These are phyloP conservation scores for Acrodontium crateriforme DNA, from an alignment of 2,329 filamentous ascomycete genomes.

Conservation along the genomic window DNA sequence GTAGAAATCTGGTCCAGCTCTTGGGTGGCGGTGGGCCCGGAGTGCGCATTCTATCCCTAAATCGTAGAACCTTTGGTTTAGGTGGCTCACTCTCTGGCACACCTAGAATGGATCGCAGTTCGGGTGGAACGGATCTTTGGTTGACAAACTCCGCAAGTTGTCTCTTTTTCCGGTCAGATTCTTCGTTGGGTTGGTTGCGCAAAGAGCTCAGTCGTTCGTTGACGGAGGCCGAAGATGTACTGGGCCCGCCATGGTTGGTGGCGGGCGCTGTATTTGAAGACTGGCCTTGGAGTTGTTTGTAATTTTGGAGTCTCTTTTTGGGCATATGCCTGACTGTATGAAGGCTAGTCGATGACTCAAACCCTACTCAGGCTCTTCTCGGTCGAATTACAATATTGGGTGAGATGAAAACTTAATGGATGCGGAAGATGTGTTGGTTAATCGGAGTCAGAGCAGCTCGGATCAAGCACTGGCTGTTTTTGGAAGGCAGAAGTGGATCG, in stretches of 20 bases:
- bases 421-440: too few relatives aligned
- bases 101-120: slow-evolving; percentile 30
- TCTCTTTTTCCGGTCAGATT: slow-evolving; percentile 24
- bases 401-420: too few relatives aligned
- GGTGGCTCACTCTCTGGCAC: slow-evolving; percentile 33
- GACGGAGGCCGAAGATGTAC: slow-evolving; percentile 22
- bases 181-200: slow-evolving; percentile 28
- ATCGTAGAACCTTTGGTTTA: slow-evolving; percentile 27
- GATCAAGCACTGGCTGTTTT: too few relatives aligned
- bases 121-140: slow-evolving; percentile 30
- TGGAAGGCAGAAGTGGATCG: too few relatives aligned
- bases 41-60: slow-evolving; percentile 20
- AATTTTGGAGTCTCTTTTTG: slow-evolving; percentile 32
- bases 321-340: too few relatives aligned
- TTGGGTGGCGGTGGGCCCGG: slow-evolving; percentile 33
- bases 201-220: slow-evolving; percentile 35
- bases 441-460: too few relatives aligned
- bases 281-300: slow-evolving; percentile 26
- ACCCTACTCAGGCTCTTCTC: too few relatives aligned
- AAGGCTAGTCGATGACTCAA: too few relatives aligned
- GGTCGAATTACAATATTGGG: too few relatives aligned
- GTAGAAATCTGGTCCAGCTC: slow-evolving; percentile 28
- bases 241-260: slow-evolving; percentile 13
- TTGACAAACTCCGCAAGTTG: slow-evolving; percentile 30
- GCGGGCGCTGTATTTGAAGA: slow-evolving; percentile 10